Conservation (phyloP, 768 basidiomycete species). For the Termitomyces sp. region DNA sequence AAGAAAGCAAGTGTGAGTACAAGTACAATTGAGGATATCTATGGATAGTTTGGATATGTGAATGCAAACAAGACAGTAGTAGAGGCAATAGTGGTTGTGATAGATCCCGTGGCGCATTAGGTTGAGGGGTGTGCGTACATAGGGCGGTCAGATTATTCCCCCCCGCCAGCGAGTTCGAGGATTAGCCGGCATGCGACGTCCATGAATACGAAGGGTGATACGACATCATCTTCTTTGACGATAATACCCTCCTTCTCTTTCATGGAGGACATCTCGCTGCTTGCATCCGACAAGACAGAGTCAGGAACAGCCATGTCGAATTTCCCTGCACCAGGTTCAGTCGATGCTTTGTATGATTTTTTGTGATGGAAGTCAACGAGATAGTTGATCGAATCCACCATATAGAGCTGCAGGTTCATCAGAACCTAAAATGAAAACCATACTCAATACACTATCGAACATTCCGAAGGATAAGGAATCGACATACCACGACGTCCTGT, state of each 20-base stretch:
- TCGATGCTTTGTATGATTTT: constrained; percentile 80
- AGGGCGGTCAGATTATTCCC: constrained; percentile 18
- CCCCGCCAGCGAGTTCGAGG: constrained; percentile 79
- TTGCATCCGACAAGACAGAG: constrained; percentile 40
- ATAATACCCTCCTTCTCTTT: constrained; percentile 44
- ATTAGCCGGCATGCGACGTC: constrained; percentile 93
- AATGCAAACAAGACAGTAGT: constrained; percentile 3
- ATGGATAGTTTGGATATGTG: constrained; percentile 1
- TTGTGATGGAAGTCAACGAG: constrained; percentile 98
- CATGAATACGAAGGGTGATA: constrained; percentile 93
- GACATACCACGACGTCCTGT: constrained; percentile 84
- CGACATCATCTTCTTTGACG: constrained; percentile 55
- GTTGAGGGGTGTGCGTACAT: background rate
- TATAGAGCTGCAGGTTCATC: constrained; percentile 97
- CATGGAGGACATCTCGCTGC: constrained; percentile 49
- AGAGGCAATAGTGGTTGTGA: background rate
- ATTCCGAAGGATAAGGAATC: constrained; percentile 1
- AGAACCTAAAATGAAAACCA: constrained; percentile 52
- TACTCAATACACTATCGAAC: background rate
- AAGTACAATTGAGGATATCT: constrained; percentile 14
- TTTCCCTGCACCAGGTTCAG: constrained; percentile 60
- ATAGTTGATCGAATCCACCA: constrained; percentile 94
- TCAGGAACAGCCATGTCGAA: constrained; percentile 64
- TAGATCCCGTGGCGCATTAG: background rate
- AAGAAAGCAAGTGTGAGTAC: constrained; percentile 6